These are phyloP conservation scores for Alternaria panax DNA, from an alignment of 2,329 filamentous ascomycete genomes.

Conservation along the genomic window DNA sequence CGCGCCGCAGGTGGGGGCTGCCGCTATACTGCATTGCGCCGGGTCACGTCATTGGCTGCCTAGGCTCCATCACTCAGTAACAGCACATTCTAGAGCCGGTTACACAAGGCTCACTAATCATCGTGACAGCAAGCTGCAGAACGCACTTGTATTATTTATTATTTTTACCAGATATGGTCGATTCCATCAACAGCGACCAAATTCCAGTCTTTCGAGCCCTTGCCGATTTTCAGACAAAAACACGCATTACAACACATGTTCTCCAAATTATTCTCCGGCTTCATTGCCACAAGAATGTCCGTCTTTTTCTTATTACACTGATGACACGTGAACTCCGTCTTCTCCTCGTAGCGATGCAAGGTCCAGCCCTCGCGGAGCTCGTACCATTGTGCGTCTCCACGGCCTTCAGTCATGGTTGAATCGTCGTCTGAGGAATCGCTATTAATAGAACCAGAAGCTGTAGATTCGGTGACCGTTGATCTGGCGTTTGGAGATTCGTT, in stretches of 20 bases:
- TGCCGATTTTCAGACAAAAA: not conserved
- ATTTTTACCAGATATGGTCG: not conserved
- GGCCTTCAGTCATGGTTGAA: not conserved
- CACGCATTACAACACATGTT: not conserved
- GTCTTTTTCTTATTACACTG: not conserved
- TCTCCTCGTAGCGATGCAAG: not conserved
- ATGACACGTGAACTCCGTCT: not conserved
- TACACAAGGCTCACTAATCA: not conserved
- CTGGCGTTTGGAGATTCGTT: too few species aligned
- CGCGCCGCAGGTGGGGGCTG: slow-evolving; percentile 17
- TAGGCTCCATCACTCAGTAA: not conserved
- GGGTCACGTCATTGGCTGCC: slow-evolving; percentile 13
- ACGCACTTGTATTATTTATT: too few species aligned
- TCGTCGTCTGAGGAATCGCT: not conserved
- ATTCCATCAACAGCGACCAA: not conserved
- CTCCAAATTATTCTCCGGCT: not conserved
- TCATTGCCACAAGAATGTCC: not conserved
- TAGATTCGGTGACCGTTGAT: not conserved
- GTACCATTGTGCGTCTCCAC: not conserved
- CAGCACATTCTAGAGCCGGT: not conserved
- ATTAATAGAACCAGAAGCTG: not conserved
- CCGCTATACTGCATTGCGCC: slow-evolving; percentile 7
- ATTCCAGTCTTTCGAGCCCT: not conserved
- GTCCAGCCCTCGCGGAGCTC: not conserved
- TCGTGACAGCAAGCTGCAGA: too few species aligned